Conservation (phyloP, 106 monocot species). For the Allium cepa region DNA sequence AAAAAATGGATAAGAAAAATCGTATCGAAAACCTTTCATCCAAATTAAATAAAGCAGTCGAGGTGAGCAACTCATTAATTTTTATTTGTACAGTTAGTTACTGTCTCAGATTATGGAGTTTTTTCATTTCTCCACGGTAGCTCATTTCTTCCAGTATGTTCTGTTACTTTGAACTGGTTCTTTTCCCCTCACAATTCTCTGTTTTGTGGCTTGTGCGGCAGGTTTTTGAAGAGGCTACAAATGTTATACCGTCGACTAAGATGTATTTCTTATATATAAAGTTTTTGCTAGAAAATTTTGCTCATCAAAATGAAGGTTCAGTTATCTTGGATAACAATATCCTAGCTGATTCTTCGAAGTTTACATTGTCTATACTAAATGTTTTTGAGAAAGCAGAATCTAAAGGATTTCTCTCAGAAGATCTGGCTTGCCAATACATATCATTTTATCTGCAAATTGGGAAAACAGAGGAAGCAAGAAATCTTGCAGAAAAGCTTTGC, state of each 20-base stretch:
- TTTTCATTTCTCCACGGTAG: not conserved
- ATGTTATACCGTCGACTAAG: constrained; percentile 34
- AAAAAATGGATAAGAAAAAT: constrained; percentile 14
- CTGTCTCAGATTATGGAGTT: not conserved
- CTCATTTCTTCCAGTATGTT: no score
- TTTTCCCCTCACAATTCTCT: not conserved
- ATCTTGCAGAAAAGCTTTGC: constrained; percentile 42
- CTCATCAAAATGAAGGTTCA: constrained; percentile 16
- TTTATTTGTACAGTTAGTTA: no score
- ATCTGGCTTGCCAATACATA: constrained; percentile 56
- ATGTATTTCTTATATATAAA: constrained; percentile 60
- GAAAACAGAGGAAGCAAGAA: constrained; percentile 45
- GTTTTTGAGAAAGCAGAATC: constrained; percentile 53
- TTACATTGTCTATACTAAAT: constrained; percentile 27
- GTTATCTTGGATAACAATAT: constrained; percentile 9
- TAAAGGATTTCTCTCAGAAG: constrained; percentile 31
- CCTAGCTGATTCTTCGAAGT: constrained; percentile 16
- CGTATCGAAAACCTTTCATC: constrained; percentile 8
- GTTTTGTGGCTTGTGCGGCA: constrained; percentile 4
- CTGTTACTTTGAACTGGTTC: no score
- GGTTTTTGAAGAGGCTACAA: constrained; percentile 67
- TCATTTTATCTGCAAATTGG: constrained; percentile 39
- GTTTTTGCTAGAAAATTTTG: constrained; percentile 40
- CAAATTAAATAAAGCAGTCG: constrained; percentile 42
- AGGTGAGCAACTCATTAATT: constrained; percentile 22